These are phyloP conservation scores for Astrephomene gubernaculifera DNA, from an alignment of 139 green algal genomes.

Conservation along the genomic window DNA sequence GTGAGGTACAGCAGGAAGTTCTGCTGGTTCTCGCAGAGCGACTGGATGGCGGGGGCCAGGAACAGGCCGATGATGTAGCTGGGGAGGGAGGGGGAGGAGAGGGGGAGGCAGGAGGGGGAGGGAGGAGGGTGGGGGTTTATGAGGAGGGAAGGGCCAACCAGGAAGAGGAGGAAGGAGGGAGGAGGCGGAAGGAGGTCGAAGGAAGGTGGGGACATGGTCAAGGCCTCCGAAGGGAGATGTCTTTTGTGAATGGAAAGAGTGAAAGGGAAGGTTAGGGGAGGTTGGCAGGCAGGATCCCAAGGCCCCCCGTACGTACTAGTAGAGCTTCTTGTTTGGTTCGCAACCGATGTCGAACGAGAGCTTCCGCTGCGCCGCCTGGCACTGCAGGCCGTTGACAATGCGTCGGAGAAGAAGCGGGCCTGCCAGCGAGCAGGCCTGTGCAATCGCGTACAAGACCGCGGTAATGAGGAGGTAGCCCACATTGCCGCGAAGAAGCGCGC, in stretches of 20 bases:
- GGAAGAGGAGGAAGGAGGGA: no score
- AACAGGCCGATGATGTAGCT: constrained; percentile 78
- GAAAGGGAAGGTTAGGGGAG: background rate
- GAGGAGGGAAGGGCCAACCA: no score
- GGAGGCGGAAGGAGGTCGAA: no score
- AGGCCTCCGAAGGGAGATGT: no score
- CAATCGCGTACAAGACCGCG: constrained; percentile 8
- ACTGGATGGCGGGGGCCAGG: constrained; percentile 73
- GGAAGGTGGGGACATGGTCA: no score
- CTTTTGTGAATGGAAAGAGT: no score
- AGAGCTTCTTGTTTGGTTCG: constrained; percentile 52
- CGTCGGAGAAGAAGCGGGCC: constrained; percentile 67
- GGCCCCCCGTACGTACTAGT: constrained; percentile 59
- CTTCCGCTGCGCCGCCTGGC: background rate
- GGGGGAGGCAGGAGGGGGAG: background rate
- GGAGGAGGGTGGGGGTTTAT: background rate
- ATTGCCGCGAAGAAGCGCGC: constrained; percentile 52
- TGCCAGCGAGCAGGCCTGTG: constrained; percentile 59
- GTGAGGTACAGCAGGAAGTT: constrained; percentile 65
- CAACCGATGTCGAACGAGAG: background rate
- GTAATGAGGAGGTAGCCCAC: constrained; percentile 48
- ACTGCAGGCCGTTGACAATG: constrained; percentile 59
- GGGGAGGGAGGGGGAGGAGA: background rate
- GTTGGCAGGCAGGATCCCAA: background rate
- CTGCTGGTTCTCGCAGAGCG: constrained; percentile 65